Evolutionary conservation across 805 yeast genomes (phyloP), one percentile per base, ranked within the genome.

Genomic region (Huiozyma sinensis): DNA sequence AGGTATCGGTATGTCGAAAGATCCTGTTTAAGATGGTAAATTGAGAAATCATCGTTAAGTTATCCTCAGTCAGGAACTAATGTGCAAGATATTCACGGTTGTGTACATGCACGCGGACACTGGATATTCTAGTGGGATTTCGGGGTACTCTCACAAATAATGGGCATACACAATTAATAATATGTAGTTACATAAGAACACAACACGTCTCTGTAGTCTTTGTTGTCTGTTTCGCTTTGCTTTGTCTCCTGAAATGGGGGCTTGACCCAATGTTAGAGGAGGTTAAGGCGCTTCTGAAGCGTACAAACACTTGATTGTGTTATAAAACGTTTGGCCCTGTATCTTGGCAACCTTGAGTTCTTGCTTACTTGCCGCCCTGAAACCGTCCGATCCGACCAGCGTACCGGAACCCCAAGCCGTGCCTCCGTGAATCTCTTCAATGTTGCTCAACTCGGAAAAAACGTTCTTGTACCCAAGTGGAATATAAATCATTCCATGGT

Each of bases 401-500:
- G 84, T 67, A 53, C 95, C 95, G 32, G 95, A 83, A 61, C 95
- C 95, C 87, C 88, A 86, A 39, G 95, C 76, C 24, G 88, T 75
- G 44, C 83, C 84, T 51, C 95, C 95, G 60, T 82, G 94, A 41
- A 77, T 71, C 66, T 83, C 87, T 3, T 71, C 75, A 38, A 80
- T 56, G 64, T 70, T 71, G 37, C 83, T 65, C 50, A 80, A 56
- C 52, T 72, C 71, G 8, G 73, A 71, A 63, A 79, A 80, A 5
- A 73, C 68, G 48, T 69, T 61, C 49, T 70, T 73, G 67, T 79
- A 85, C 48, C 95, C 95, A 53, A 84, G 70, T 48, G 95, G 94
- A 40, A 85, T 76, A 61, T 63, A 84, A 45, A 79, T 72, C 65
- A 84, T 70, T 54, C 95, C 95, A 53, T 84, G 92, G 62, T 85